Base-by-base conservation (phyloP, 768 basidiomycete genomes). In the Candolleomyces eurysporus region DNA sequence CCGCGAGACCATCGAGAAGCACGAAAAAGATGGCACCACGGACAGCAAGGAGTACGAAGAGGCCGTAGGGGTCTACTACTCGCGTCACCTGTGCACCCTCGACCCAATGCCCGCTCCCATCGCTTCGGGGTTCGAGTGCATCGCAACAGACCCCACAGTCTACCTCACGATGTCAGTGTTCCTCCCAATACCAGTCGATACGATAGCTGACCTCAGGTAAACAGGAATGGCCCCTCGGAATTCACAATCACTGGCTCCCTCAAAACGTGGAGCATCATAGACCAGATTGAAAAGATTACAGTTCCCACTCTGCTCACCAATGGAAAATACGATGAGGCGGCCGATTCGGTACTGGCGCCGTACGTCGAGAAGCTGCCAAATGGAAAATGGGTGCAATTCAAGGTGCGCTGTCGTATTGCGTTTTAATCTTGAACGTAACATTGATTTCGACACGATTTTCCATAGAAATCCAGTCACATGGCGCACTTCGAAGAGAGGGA, bases 301-400 rank as follows among this genome's bases (percentile, higher is more conserved):
- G 72, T 71, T 17, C 71, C 77, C 3, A 79, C 77, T 4, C 71
- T 85, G 40, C 48, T 78, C 36, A 72, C 78, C 31, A 83, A 80
- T 63, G 79, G 79, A 14, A 64, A 58, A 8, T 69, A 76, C 56
- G 82, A 84, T 64, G 71, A 74, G 53, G 76, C 74, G 7, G 71
- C 76, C 55, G 81, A 82, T 63, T 65, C 63, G 16, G 71, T 69
- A 16, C 67, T 78, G 11, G 55, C 57, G 2, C 76, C 78, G 46
- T 75, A 77, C 65, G 80, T 78, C 64, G 61, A 73, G n/a, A 52
- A 62, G 13, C 75, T 84, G 2, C 70, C 72, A 4, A 70, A 72
- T n/a, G 78, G 78, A 2, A 78, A 77, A 60, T 82, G 83, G 82
- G 71, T 78, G 19, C 74, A 76, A 43, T 80, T 82, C 63, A 68